phyloP scores from a whole-genome alignment of 768 basidiomycete species.

The Tylopilus sp. region DNA sequence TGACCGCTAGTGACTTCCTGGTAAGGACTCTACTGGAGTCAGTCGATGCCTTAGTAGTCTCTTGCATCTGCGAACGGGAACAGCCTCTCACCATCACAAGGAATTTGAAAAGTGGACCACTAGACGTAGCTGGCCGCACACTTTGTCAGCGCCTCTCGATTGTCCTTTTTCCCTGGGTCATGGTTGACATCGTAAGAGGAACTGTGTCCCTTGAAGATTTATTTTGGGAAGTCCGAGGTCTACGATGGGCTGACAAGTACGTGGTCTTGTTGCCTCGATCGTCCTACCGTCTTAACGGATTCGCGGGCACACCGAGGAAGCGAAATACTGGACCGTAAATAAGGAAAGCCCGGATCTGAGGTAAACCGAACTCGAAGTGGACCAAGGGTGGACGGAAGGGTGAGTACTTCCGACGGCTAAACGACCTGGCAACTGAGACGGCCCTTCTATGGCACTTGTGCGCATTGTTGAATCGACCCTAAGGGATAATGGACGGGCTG shows the following conservation, averaged over 20 bases:
- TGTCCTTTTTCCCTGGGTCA: background rate
- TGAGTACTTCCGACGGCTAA: background rate
- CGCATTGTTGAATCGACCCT: background rate
- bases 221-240: background rate
- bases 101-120: background rate
- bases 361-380: background rate
- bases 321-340: background rate
- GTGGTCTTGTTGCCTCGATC: slow-evolving; percentile 4
- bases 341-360: slow-evolving; percentile 2
- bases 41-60: background rate
- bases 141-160: background rate
- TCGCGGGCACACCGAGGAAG: background rate
- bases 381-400: slow-evolving; percentile 1
- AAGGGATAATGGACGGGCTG: background rate
- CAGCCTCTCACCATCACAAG: background rate
- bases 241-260: background rate
- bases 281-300: background rate
- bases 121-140: background rate
- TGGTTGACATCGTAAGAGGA: slow-evolving; percentile 1
- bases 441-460: background rate
- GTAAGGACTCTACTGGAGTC: background rate
- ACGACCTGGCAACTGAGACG: background rate
- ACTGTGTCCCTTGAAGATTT: background rate
- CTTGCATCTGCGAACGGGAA: background rate
- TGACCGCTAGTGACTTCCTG: too few species aligned